Evolutionary conservation across 495 filamentous ascomycete species (phyloP), one percentile per base, ranked within the genome.

Genomic region (Stereocaulon alpinum): DNA sequence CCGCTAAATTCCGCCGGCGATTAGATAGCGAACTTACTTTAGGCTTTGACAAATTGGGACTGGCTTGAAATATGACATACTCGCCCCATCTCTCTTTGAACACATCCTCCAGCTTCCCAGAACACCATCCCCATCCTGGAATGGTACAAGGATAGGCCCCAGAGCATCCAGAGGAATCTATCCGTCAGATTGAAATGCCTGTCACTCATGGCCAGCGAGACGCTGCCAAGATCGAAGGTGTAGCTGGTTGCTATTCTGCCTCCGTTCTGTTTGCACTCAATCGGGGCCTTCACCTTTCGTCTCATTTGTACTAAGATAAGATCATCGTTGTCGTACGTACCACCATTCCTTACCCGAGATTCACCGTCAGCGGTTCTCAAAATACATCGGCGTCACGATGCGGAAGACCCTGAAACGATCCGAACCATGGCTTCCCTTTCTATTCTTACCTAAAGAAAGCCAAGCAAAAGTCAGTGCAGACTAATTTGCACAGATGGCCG

Each of bases 381-480:
- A 49, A 58, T 58, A 50, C 12, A 27, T 50, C 37, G 9, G 45
- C 44, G 32, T 41, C 24, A 41, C 24, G 56, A 40, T 41, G 12
- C 10, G 5, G 24, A 34, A 34, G 40, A 43, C 32, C 32, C 15
- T 61, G 52, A 56, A 61, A 50, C 52, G 32, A 50, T 55, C 42
- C 41, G 44, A 24, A 48, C 41, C 52, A 47, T 56, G 30, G 32
- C 27, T 30, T 44, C 59, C 45, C 18, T 53, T 45, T 58, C 60
- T 62, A 57, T 62, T 58, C 40, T 32, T 52, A 48, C 22, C 47
- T 22, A 7, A 14, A 12, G 20, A 43, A 50, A 32, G 45, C 57
- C 40, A 51, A 43, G 43, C 56, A 42, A 40, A 10, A 29, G 6
- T 52, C 49, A 37, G 7, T 4, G 34, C 18, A 11, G 15, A 52